Evolutionary conservation across 495 filamentous ascomycete species (phyloP).

Genomic region (Hyaloscypha bicolor): DNA sequence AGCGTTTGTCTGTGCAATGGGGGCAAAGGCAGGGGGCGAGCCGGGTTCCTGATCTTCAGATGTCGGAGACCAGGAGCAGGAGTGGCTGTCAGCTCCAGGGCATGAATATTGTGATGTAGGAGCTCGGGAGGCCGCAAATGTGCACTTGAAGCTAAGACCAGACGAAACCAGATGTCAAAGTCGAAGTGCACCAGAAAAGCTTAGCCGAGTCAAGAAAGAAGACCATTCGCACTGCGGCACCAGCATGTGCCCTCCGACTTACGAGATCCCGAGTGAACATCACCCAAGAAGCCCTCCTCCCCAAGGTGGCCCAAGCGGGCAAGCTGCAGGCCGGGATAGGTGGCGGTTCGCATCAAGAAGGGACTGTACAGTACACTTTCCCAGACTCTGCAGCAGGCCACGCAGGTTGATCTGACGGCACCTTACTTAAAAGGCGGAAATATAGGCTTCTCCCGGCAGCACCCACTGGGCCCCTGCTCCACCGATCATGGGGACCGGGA

Average conservation of each 20-base stretch:
- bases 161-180: conserved; percentile 13
- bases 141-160: conserved; percentile 3
- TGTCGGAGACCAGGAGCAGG: not conserved
- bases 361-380: not conserved
- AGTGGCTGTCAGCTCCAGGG: not conserved
- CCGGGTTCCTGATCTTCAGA: not conserved
- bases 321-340: not conserved
- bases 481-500: conserved; percentile 8
- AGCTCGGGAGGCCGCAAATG: not conserved
- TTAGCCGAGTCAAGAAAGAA: not conserved
- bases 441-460: conserved; percentile 3
- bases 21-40: not conserved
- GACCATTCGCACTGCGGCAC: not conserved
- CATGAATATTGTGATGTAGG: not conserved
- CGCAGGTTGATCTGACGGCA: not conserved
- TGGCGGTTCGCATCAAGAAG: not conserved
- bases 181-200: not conserved
- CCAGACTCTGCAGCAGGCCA: not conserved
- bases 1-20: conserved; percentile 5
- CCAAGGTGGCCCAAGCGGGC: not conserved
- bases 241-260: not conserved
- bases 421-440: conserved; percentile 2
- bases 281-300: not conserved
- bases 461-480: not conserved
- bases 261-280: not conserved